Evolutionary conservation across 345 rosid genomes (phyloP).

Genomic region (Xanthoceras sorbifolium): DNA sequence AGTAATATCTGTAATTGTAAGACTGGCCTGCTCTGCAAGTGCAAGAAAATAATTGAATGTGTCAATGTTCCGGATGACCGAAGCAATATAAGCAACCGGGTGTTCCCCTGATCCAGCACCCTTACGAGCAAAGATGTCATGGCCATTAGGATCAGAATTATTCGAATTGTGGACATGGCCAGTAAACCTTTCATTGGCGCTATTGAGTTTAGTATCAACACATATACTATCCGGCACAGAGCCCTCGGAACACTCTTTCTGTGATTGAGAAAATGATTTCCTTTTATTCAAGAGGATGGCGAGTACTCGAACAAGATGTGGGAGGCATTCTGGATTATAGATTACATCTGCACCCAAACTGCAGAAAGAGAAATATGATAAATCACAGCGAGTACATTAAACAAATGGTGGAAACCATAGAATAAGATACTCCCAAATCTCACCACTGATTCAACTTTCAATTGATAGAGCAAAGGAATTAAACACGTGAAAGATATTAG

Average conservation of each 20-base stretch:
- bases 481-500: background rate
- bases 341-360: conserved; percentile 87
- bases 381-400: background rate
- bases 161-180: background rate
- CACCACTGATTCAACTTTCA: background rate
- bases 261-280: conserved; percentile 15
- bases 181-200: conserved; percentile 15
- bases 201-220: conserved; percentile 4
- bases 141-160: conserved; percentile 4
- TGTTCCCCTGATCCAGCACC: conserved; percentile 14
- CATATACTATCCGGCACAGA: background rate
- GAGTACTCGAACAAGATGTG: conserved; percentile 62
- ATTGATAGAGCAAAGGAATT: background rate
- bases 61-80: conserved; percentile 66
- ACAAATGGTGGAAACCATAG: background rate
- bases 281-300: conserved; percentile 48
- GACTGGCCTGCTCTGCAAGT: conserved; percentile 51
- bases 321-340: conserved; percentile 74
- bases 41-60: conserved; percentile 62
- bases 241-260: conserved; percentile 14
- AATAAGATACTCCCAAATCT: conserved; percentile 3
- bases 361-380: conserved; percentile 14
- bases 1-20: conserved; percentile 52
- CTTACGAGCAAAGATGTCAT: background rate
- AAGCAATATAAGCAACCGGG: conserved; percentile 65